Base-by-base conservation (phyloP, 129 eudicot species). In the Apium graveolens region DNA sequence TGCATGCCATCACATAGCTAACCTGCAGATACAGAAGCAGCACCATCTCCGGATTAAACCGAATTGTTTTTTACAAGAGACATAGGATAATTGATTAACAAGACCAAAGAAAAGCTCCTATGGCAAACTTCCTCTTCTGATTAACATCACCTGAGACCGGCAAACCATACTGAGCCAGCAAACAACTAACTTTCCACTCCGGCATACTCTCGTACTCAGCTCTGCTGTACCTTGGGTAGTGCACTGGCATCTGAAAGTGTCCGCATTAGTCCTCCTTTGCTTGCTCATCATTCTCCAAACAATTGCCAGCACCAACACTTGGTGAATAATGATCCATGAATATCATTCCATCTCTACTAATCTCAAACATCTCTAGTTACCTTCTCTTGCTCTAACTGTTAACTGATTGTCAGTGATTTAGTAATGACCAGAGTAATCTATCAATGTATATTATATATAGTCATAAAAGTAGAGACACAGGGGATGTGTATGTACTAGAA, bases 101-200 rank as follows among this genome's bases (percentile, higher is more conserved):
- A 74, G 57, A 74, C 97, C 97, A 92, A 43, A 92, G 68, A 82
- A 92, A 92, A 53, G 97, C 91, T 26, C 97, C 97, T 87, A 87
- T 92, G 32, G 95, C 95, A 71, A 89, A 88, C 80, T 83, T 82
- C 75, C 95, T 88, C 80, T 91, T 91, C 7, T 87, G 88, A 41
- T 81, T 77, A 18, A 89, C 81, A 57, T 85, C 88, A 5, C 92
- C 92, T 0, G 45, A 31, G 65, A 78, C 83, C 2, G 90, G 87
- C 38, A 89, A 88, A 13, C 97, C 95, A 18, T 92, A 92, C 43
- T 89, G 73, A 1, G 78, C 75, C 12, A 91, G 85, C 80, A 91
- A 82, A 81, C 92, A 87, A 69, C 89, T 90, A 7, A 91, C 79
- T 75, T 87, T 89, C 97, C 95, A 89, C 80, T 91, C 97, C 2